phyloP scores from a whole-genome alignment of 352 stramenopile species.

The Phytophthora colocasiae region DNA sequence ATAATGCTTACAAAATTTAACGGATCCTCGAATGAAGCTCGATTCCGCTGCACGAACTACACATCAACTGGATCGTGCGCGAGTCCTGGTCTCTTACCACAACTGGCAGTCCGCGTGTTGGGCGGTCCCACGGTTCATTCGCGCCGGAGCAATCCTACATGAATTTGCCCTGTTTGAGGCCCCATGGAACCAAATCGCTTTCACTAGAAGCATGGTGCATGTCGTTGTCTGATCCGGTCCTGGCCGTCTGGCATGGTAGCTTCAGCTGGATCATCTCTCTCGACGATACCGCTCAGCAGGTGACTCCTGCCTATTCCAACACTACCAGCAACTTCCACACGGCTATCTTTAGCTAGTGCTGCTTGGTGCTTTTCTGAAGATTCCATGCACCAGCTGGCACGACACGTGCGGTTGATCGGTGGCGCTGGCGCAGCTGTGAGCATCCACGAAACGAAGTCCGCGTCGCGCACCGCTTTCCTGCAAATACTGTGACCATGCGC shows the following conservation, averaged over 20 bases:
- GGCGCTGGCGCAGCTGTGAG: conserved; percentile 3
- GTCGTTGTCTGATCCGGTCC: no score
- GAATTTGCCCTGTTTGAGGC: conserved; percentile 2
- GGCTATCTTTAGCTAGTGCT: conserved; percentile 9
- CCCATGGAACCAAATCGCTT: no score
- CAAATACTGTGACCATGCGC: background rate
- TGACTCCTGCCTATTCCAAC: conserved; percentile 2
- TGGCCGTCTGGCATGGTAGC: background rate
- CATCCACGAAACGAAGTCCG: conserved; percentile 4
- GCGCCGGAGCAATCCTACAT: background rate
- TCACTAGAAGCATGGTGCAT: no score
- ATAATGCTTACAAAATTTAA: no score
- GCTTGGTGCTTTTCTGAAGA: conserved; percentile 30
- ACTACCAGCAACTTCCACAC: background rate
- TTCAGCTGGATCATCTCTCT: conserved; percentile 9
- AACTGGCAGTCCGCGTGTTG: conserved; percentile 8
- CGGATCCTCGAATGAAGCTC: no score
- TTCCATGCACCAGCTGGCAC: conserved; percentile 6
- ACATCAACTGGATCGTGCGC: no score
- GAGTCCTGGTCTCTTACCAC: conserved; percentile 13
- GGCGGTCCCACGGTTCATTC: conserved; percentile 20
- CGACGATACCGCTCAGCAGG: background rate
- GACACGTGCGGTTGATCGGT: conserved; percentile 6
- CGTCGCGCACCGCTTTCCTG: conserved; percentile 7
- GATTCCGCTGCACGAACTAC: conserved; percentile 19